phyloP scores from a whole-genome alignment of 2,329 filamentous ascomycete species.

The Xylariales sp. region DNA sequence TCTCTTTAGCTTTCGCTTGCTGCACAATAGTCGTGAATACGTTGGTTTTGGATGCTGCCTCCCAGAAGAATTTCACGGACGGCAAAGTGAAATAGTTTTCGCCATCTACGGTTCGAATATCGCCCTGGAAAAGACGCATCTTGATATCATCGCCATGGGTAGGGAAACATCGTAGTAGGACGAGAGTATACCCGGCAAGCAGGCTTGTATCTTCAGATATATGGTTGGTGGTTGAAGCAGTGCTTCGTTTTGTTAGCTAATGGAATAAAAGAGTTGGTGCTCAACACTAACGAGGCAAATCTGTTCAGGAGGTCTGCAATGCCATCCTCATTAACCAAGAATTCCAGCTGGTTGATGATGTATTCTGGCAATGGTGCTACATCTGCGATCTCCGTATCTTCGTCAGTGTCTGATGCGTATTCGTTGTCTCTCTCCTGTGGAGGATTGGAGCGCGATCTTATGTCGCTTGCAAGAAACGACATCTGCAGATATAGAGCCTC shows the following conservation, averaged over 20 bases:
- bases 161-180: conserved; percentile 87
- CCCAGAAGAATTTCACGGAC: conserved; percentile 88
- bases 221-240: conserved; percentile 49
- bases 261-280: conserved; percentile 38
- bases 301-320: conserved; percentile 71
- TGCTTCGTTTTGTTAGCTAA: conserved; percentile 46
- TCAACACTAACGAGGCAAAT: conserved; percentile 54
- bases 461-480: conserved; percentile 62
- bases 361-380: conserved; percentile 62
- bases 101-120: conserved; percentile 59
- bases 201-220: conserved; percentile 72
- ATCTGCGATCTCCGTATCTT: conserved; percentile 49
- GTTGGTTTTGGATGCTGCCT: conserved; percentile 61
- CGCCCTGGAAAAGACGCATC: conserved; percentile 90
- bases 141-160: conserved; percentile 85
- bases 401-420: conserved; percentile 57
- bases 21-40: conserved; percentile 53
- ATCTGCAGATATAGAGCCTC: conserved; percentile 66
- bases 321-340: conserved; percentile 79
- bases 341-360: conserved; percentile 73
- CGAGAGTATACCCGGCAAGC: conserved; percentile 87
- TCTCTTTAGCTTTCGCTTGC: conserved; percentile 47
- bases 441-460: conserved; percentile 56
- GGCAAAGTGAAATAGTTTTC: conserved; percentile 61
- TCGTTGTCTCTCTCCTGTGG: conserved; percentile 46